phyloP scores from a whole-genome alignment of 257 asterid genomes.

The Nemophila menziesii region DNA sequence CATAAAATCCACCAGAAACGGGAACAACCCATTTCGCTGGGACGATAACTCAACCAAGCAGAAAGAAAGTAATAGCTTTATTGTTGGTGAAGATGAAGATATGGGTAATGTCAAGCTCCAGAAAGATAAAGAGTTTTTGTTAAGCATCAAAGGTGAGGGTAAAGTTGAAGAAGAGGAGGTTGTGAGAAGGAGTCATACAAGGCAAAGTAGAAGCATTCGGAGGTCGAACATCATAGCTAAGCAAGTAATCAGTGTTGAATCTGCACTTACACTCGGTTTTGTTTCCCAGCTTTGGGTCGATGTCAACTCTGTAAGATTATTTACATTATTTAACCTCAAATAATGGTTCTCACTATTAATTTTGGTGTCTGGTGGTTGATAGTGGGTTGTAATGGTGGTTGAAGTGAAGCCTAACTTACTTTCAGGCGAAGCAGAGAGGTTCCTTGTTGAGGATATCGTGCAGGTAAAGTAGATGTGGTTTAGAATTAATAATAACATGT shows the following conservation, averaged over 20 bases:
- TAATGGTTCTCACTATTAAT: not conserved
- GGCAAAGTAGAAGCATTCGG: constrained; percentile 36
- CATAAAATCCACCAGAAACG: not conserved
- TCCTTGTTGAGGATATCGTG: constrained; percentile 37
- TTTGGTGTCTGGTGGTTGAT: constrained; percentile 3
- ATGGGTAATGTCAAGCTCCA: too few species aligned
- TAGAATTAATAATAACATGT: too few species aligned
- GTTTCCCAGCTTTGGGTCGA: constrained; percentile 72
- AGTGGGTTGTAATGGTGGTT: constrained; percentile 18
- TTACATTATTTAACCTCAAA: not conserved
- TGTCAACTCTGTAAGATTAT: constrained; percentile 33
- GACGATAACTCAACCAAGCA: not conserved
- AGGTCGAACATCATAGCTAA: constrained; percentile 52
- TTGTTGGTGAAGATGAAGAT: not conserved
- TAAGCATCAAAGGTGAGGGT: not conserved
- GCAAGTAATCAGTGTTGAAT: constrained; percentile 57
- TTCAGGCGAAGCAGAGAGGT: constrained; percentile 45
- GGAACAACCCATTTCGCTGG: not conserved
- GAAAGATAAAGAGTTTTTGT: not conserved
- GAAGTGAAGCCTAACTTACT: constrained; percentile 63
- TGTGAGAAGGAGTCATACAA: constrained; percentile 4
- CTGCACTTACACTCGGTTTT: constrained; percentile 52
- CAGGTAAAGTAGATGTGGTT: constrained; percentile 40
- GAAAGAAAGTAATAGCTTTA: not conserved
- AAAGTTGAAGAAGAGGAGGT: constrained; percentile 7